phyloP scores from a whole-genome alignment of 2,329 filamentous ascomycete species.

The Venturia aucupariae region DNA sequence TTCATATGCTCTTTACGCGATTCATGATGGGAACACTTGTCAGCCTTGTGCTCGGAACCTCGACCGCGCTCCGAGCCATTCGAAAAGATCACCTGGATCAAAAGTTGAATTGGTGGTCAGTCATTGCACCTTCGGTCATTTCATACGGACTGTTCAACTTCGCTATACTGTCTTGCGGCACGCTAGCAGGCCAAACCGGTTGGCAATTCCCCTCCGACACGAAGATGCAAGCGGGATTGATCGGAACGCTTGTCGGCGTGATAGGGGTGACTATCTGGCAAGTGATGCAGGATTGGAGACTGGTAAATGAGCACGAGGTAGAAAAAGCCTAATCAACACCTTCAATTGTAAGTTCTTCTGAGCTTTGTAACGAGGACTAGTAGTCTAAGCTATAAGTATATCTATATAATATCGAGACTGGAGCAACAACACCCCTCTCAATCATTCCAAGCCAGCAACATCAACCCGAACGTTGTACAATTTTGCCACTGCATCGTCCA shows the following conservation, averaged over 20 bases:
- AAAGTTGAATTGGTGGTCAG: not conserved
- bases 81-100: not conserved
- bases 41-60: not conserved
- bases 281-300: not conserved
- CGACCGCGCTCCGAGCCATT: not conserved
- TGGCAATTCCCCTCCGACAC: not conserved
- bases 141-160: not conserved
- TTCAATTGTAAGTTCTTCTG: too few relatives aligned
- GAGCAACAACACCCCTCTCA: too few relatives aligned
- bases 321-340: not conserved
- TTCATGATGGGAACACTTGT: not conserved
- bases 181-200: not conserved
- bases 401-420: too few relatives aligned
- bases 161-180: not conserved
- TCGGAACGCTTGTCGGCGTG: not conserved
- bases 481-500: too few relatives aligned
- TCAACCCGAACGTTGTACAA: too few relatives aligned
- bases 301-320: not conserved
- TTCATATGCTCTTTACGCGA: not conserved
- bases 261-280: not conserved
- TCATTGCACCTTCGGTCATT: not conserved
- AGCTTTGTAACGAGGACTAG: too few relatives aligned
- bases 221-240: not conserved
- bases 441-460: too few relatives aligned
- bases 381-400: too few relatives aligned